Evolutionary conservation across 2,329 filamentous ascomycete genomes (phyloP).

Genomic region (Colletotrichum sp.): DNA sequence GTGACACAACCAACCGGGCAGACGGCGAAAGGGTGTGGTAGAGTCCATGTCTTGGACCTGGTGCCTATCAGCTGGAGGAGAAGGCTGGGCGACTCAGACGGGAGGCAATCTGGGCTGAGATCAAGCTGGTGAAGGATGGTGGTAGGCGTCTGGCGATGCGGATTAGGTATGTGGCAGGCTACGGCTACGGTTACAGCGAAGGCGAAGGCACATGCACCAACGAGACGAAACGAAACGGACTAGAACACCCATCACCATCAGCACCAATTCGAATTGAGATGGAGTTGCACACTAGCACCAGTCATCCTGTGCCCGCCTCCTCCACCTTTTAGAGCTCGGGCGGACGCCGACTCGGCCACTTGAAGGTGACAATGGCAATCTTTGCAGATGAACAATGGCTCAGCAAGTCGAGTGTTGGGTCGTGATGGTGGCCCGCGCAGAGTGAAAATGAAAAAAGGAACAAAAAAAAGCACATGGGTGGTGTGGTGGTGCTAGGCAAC

Average conservation of each 20-base stretch:
- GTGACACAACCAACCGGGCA: background rate
- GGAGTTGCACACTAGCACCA: background rate
- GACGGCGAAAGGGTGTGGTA: background rate
- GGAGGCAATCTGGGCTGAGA: background rate
- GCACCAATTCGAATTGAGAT: background rate
- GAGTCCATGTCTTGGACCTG: background rate
- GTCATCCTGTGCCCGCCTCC: background rate
- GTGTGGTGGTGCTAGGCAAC: constrained; percentile 1
- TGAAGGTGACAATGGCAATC: background rate
- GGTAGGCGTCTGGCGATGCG: background rate
- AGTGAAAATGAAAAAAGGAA: background rate
- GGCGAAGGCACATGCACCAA: background rate
- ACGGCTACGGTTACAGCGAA: constrained; percentile 3
- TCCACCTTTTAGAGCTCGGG: background rate
- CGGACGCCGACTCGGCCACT: background rate
- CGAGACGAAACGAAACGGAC: background rate
- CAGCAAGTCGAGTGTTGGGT: background rate
- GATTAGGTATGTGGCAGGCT: background rate
- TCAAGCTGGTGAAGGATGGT: background rate
- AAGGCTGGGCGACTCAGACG: background rate
- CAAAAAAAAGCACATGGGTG: background rate
- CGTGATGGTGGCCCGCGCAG: background rate
- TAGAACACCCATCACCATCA: background rate
- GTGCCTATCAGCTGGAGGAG: background rate
- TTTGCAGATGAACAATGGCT: background rate